Percentiles rank a stretch among this genome's conserved stretches.
These are phyloP conservation scores for Anastatica hierochuntica DNA, from an alignment of 345 rosid species.

Conservation along the genomic window DNA sequence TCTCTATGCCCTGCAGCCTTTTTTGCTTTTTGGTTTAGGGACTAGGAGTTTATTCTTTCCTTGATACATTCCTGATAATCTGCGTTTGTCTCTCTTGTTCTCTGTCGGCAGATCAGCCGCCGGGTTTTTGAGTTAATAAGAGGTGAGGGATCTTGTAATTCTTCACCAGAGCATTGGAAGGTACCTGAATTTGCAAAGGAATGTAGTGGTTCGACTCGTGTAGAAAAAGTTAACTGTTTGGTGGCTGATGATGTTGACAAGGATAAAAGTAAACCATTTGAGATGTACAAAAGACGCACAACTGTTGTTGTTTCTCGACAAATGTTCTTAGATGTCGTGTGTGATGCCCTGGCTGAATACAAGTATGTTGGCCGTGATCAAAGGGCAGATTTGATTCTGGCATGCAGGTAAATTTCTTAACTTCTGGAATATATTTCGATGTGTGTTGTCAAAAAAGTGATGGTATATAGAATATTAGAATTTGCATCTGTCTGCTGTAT, in stretches of 20 bases:
- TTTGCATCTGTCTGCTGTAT: slow-evolving; percentile 8
- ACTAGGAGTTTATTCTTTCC: not conserved
- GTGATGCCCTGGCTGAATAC: slow-evolving; percentile 70
- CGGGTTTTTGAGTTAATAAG: slow-evolving; percentile 72
- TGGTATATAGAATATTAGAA: slow-evolving; percentile 13
- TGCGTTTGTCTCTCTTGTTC: not conserved
- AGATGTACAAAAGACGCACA: slow-evolving; percentile 81
- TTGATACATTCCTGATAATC: slow-evolving; percentile 2
- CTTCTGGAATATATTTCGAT: slow-evolving; percentile 6
- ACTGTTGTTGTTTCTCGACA: slow-evolving; percentile 64
- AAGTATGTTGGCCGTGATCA: slow-evolving; percentile 92
- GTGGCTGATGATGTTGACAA: slow-evolving; percentile 28
- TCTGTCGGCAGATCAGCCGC: slow-evolving; percentile 55
- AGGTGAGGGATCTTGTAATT: slow-evolving; percentile 38
- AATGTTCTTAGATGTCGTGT: slow-evolving; percentile 69
- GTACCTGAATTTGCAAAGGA: slow-evolving; percentile 33
- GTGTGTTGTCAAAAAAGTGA: not conserved
- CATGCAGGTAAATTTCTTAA: slow-evolving; percentile 66
- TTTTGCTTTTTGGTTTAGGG: not conserved
- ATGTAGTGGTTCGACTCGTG: slow-evolving; percentile 15
- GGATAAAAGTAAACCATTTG: slow-evolving; percentile 51
- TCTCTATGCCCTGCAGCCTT: not conserved
- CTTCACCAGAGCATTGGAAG: slow-evolving; percentile 31
- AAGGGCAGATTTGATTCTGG: slow-evolving; percentile 88
- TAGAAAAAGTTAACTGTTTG: slow-evolving; percentile 15